A percentile compares a stretch with the other conserved stretches of the same genome.
These are phyloP conservation scores for Pseudozyma sp. DNA, from an alignment of 1,284 basidiomycete species.

Conservation along the genomic window DNA sequence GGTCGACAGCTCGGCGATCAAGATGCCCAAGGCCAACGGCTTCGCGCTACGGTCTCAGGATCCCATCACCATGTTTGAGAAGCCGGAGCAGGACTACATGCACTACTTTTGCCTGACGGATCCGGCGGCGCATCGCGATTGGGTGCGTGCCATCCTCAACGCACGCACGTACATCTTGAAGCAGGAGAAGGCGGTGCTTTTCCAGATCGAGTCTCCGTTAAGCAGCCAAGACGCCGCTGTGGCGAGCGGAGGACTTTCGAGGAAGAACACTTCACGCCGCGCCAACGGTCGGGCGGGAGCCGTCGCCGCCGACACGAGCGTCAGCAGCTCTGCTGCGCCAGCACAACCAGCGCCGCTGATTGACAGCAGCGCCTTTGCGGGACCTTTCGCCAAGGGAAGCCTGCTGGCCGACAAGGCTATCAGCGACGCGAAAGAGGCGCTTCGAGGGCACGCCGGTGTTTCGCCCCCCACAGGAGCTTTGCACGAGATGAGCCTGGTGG, in stretches of 20 bases:
- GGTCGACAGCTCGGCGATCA: constrained; percentile 48
- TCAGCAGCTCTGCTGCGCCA: constrained; percentile 7
- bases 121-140: constrained; percentile 62
- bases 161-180: constrained; percentile 65
- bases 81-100: constrained; percentile 62
- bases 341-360: constrained; percentile 46
- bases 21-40: constrained; percentile 59
- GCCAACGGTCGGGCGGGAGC: constrained; percentile 23
- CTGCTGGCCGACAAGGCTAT: constrained; percentile 55
- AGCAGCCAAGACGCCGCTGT: constrained; percentile 10
- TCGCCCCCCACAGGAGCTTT: constrained; percentile 20
- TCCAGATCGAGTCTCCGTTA: constrained; percentile 36
- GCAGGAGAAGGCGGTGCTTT: constrained; percentile 62
- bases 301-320: constrained; percentile 3
- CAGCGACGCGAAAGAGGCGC: constrained; percentile 45
- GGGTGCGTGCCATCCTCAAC: constrained; percentile 61
- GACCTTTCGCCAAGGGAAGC: constrained; percentile 59
- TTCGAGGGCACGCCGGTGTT: constrained; percentile 27
- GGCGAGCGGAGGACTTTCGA: constrained; percentile 33
- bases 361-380: constrained; percentile 46
- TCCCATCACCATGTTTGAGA: constrained; percentile 58
- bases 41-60: constrained; percentile 63
- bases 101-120: constrained; percentile 63
- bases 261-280: constrained; percentile 35
- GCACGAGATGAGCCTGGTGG: constrained; percentile 40